Evolutionary conservation across 1,284 basidiomycete genomes (phyloP).

Genomic region (Paramarasmius palmivorus): DNA sequence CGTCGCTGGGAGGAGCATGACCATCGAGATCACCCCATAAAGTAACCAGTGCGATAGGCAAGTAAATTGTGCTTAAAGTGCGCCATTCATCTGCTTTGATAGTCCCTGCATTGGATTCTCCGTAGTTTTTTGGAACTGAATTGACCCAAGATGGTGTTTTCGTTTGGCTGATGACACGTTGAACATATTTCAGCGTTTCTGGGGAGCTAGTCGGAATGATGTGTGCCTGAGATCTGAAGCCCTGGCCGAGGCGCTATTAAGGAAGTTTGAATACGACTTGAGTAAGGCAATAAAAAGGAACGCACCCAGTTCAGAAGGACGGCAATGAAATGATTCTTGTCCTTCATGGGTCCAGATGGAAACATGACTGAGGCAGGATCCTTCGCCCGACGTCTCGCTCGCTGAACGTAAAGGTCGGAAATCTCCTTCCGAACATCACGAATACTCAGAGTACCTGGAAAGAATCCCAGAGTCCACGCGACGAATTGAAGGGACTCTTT

Average conservation of each 20-base stretch:
- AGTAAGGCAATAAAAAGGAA: neutral
- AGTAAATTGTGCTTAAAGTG: slow-evolving; percentile 26
- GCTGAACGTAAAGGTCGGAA: too few relatives aligned
- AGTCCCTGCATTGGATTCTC: slow-evolving; percentile 27
- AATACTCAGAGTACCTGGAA: neutral
- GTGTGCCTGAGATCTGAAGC: neutral
- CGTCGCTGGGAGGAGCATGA: neutral
- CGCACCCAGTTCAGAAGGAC: neutral
- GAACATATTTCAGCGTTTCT: slow-evolving; percentile 18
- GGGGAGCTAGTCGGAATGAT: slow-evolving; percentile 1
- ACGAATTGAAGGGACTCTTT: neutral
- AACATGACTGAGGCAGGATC: neutral
- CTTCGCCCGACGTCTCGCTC: too few relatives aligned
- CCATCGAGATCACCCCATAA: slow-evolving; percentile 22
- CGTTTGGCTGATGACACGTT: slow-evolving; percentile 25
- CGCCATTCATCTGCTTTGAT: slow-evolving; percentile 41
- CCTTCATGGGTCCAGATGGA: neutral
- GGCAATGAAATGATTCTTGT: neutral
- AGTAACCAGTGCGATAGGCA: slow-evolving; percentile 31
- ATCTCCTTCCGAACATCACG: neutral
- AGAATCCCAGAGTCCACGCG: too few relatives aligned
- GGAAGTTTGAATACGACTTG: neutral
- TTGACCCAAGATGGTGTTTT: slow-evolving; percentile 29
- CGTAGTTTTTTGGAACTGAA: slow-evolving; percentile 32
- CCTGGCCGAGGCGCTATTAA: slow-evolving; percentile 1